Percentiles rank a stretch among this genome's conserved stretches.
These are phyloP conservation scores for Penicillium verrucosum DNA, from an alignment of 2,329 filamentous ascomycete species.

Conservation along the genomic window DNA sequence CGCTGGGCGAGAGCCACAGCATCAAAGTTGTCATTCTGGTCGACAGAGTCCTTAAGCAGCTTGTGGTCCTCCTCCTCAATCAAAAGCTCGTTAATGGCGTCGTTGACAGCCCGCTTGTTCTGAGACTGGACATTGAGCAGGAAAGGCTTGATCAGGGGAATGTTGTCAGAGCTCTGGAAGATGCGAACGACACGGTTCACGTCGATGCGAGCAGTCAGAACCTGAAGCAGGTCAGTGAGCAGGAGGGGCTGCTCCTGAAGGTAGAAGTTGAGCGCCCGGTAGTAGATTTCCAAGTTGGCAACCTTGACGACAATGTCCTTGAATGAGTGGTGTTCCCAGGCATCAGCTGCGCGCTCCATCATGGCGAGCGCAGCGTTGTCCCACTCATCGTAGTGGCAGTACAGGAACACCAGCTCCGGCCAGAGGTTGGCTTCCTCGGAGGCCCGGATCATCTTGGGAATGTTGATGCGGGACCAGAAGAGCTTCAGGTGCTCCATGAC, in stretches of 20 bases:
- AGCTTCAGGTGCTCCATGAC: constrained; percentile 98
- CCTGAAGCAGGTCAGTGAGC: constrained; percentile 91
- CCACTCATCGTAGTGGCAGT: constrained; percentile 97
- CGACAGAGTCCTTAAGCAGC: constrained; percentile 92
- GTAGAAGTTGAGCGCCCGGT: constrained; percentile 94
- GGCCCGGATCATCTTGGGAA: constrained; percentile 91
- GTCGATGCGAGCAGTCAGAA: constrained; percentile 86
- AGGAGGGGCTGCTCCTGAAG: constrained; percentile 94
- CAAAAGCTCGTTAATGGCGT: constrained; percentile 93
- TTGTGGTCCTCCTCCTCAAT: constrained; percentile 99
- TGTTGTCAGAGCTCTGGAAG: constrained; percentile 97
- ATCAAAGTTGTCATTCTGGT: constrained; percentile 99
- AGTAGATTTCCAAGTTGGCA: constrained; percentile 98
- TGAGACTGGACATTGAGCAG: constrained; percentile 91
- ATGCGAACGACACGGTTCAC: constrained; percentile 99
- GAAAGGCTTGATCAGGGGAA: constrained; percentile 98
- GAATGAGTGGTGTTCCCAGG: constrained; percentile 99
- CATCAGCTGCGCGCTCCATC: constrained; percentile 95
- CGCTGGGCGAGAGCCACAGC: constrained; percentile 86
- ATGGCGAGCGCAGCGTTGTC: constrained; percentile 96
- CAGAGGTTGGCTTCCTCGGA: constrained; percentile 94
- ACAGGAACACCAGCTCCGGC: constrained; percentile 97
- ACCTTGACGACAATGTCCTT: constrained; percentile 99
- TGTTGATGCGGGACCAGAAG: constrained; percentile 97
- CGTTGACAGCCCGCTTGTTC: constrained; percentile 98